Base-by-base conservation (phyloP, 208 protist species). In the Phytomonas francai region DNA sequence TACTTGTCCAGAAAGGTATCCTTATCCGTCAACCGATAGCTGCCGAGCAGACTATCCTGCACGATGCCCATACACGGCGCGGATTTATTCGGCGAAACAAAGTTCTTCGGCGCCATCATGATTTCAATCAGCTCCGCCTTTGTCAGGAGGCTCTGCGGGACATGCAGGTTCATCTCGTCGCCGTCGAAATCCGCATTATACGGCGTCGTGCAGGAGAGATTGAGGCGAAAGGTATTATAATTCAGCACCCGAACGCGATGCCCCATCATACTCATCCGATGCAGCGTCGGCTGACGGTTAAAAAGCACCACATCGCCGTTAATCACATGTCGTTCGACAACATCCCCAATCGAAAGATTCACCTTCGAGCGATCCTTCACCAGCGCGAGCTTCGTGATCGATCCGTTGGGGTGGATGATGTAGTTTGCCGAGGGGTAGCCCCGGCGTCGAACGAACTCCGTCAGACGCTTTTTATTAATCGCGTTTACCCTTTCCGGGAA, bases 141-240 rank as follows among this genome's bases (percentile, higher is more conserved):
- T 11, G 97, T 98, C 67, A 99, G 81, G 29, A 98, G 67, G 25
- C 89, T 93, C 81, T 99, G 99, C 22, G 98, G 98, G 12, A 99
- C 95, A 81, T 99, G 99, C 63, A 99, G 72, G 83, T 99, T 99
- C 99, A 99, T 99, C 84, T 99, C 99, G 80, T 99, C 99, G 61
- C 99, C 99, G 84, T 99, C 99, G 73, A 99, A 99, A 80, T 99
- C 99, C 31, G 99, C 99, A 83, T 99, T 99, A 83, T 99, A 99
- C 57, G 99, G 98, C 34, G 98, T 97, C 0, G 98, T 99, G 64
- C 98, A 98, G 34, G 88, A 98, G 7, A 99, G 87, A 84, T 99
- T 99, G 3, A 99, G 84, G 67, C 99, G 93, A 76, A 99, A 99
- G 11, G 99, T 99, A 45, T 96, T 98, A 83, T 98, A 99, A 65